Evolutionary conservation across 176 grass and related monocot species (phyloP).

Genomic region (Chloris gayana): DNA sequence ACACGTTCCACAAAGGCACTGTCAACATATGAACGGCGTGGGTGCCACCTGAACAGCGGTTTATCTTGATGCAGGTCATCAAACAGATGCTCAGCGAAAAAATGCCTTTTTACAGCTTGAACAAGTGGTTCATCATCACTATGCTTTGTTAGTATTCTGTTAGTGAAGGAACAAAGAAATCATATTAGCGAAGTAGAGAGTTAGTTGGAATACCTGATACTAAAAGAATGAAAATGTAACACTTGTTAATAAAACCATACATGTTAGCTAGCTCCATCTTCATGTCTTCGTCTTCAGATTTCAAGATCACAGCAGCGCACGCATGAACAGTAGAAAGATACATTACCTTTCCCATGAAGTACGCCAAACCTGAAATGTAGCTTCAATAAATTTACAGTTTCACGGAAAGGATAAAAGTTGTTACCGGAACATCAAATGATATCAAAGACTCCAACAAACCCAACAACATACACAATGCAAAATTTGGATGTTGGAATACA

Average conservation of each 20-base stretch:
- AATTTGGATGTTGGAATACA: neutral
- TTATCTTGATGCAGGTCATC: conserved; percentile 63
- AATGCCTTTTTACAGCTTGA: conserved; percentile 56
- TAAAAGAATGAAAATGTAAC: neutral
- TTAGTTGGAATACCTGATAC: conserved; percentile 22
- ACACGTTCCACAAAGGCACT: conserved; percentile 19
- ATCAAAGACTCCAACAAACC: neutral
- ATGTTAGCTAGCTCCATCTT: conserved; percentile 38
- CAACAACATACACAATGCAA: neutral
- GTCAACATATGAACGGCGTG: conserved; percentile 52
- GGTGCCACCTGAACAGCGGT: conserved; percentile 52
- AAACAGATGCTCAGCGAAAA: conserved; percentile 63
- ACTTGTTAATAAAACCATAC: conserved; percentile 23
- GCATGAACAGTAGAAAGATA: neutral
- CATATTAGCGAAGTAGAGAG: conserved; percentile 4
- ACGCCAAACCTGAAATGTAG: conserved; percentile 26
- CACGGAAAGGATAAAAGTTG: conserved; percentile 14
- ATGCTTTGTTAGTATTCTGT: conserved; percentile 63
- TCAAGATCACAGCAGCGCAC: neutral
- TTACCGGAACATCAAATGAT: neutral
- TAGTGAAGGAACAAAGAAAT: neutral
- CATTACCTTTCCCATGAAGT: neutral
- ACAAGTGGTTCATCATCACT: conserved; percentile 42
- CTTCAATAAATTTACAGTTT: conserved; percentile 25
- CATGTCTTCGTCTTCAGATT: conserved; percentile 7